Evolutionary conservation across 257 asterid genomes (phyloP), one percentile per base, ranked within the genome.

Genomic region (Eustoma russellianum): DNA sequence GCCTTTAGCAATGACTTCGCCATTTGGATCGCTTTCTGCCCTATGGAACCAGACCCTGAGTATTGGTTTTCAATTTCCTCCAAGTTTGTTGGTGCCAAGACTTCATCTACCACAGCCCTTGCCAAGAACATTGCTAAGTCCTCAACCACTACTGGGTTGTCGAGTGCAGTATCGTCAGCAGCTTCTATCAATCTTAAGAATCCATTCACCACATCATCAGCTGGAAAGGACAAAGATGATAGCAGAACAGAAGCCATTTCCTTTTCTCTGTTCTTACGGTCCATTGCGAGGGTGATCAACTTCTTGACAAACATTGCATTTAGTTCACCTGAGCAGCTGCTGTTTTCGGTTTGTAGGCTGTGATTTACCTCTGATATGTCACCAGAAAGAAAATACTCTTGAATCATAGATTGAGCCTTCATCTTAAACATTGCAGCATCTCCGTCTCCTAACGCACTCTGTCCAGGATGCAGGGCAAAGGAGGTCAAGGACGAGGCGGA

Each of bases 241-340:
- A 87, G 63, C 64, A 91, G 53, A 17, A 87, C 75, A 9, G 96
- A 87, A 41, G 98, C 98, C 98, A 87, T 91, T 65, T 91, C 97
- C 52, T 87, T 91, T 72, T 84, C 97, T n/a, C 95, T 55, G 9
- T 84, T 91, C 61, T 82, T 91, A 58, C 93, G 75, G 38, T 91
- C 98, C 98, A 91, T 91, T 33, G 98, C 95, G 19, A 87, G 67
- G 17, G 88, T 80, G 35, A 91, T 76, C 64, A 84, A 60, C 62
- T 76, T 91, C 86, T 91, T 91, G 60, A 91, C 81, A 24, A 91
- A 91, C 40, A 75, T 57, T 2, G 94, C 84, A 12, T 84, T 87
- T n/a, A 91, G 82, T 33, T 85, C 94, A 0, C 76, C 66, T 14
- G 66, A 19, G 9, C 57, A 70, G 5, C 64, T 49, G 9, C 62